phyloP scores from a whole-genome alignment of 208 protist species.

The Spironucleus salmonicida region DNA sequence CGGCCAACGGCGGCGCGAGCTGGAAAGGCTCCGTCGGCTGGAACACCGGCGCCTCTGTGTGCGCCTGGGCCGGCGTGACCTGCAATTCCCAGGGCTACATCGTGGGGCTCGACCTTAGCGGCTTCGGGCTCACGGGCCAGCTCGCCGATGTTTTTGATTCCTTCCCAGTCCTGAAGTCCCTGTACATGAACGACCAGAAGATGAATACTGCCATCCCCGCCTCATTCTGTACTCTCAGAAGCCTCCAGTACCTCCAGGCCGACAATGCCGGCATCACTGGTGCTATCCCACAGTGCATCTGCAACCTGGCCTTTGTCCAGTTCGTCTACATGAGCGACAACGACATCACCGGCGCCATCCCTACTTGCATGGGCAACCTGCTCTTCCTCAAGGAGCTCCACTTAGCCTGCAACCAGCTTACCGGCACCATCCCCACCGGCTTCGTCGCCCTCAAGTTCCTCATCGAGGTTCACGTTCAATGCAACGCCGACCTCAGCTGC shows the following conservation, averaged over 20 bases:
- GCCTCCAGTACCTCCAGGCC: conserved; percentile 18
- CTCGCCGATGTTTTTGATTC: background rate
- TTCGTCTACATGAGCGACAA: conserved; percentile 15
- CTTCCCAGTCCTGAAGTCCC: conserved; percentile 9
- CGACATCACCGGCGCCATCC: conserved; percentile 17
- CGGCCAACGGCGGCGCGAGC: background rate
- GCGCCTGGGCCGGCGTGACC: background rate
- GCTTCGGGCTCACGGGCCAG: background rate
- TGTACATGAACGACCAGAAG: background rate
- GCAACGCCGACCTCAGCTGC: conserved; percentile 24
- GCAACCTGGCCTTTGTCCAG: background rate
- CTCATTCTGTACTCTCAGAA: background rate
- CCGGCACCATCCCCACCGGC: background rate
- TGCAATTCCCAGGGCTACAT: background rate
- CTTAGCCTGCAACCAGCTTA: conserved; percentile 24
- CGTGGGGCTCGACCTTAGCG: background rate
- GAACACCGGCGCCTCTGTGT: background rate
- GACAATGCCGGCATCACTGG: background rate
- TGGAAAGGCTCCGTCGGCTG: background rate
- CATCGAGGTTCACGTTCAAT: background rate
- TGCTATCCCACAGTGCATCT: conserved; percentile 19
- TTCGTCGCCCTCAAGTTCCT: conserved; percentile 11
- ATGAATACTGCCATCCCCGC: background rate
- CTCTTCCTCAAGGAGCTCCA: background rate
- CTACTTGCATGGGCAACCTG: background rate